These are phyloP conservation scores for Zymoseptoria pseudotritici DNA, from an alignment of 2,329 filamentous ascomycete genomes.

Conservation along the genomic window DNA sequence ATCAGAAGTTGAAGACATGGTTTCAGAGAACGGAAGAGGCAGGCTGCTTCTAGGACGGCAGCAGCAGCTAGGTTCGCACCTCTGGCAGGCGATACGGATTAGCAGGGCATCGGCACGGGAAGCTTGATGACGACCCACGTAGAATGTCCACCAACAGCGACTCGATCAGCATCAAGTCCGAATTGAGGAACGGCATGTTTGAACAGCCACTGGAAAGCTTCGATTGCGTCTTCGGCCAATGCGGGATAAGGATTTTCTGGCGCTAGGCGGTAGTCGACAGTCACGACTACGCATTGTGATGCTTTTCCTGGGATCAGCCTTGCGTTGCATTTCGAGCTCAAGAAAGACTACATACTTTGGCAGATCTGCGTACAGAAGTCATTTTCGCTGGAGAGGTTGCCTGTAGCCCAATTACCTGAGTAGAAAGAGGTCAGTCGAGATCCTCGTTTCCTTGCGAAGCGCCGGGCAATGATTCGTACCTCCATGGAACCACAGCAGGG, in stretches of 20 bases:
- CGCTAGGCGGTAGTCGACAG: constrained; percentile 34
- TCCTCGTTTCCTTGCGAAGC: neutral
- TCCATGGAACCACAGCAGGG: constrained; percentile 9
- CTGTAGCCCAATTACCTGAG: constrained; percentile 14
- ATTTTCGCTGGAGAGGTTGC: constrained; percentile 15
- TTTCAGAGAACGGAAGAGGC: constrained; percentile 14
- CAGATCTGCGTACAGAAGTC: constrained; percentile 17
- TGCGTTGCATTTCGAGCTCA: neutral
- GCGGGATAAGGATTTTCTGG: constrained; percentile 41
- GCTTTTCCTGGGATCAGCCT: constrained; percentile 2
- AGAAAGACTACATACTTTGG: constrained; percentile 7
- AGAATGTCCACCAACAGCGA: constrained; percentile 14
- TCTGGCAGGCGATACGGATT: neutral
- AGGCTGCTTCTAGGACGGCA: constrained; percentile 15
- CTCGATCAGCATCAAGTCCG: constrained; percentile 9
- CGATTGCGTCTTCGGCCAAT: constrained; percentile 38
- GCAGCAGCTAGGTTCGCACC: constrained; percentile 16
- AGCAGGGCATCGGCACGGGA: neutral
- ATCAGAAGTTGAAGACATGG: constrained; percentile 12
- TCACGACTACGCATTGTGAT: constrained; percentile 13
- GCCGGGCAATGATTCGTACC: neutral
- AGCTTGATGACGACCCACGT: constrained; percentile 1
- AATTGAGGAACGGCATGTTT: constrained; percentile 11
- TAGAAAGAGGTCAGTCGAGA: neutral
- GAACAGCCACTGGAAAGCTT: constrained; percentile 36